phyloP scores from a whole-genome alignment of 768 basidiomycete species.

The Tylopilus sp. region DNA sequence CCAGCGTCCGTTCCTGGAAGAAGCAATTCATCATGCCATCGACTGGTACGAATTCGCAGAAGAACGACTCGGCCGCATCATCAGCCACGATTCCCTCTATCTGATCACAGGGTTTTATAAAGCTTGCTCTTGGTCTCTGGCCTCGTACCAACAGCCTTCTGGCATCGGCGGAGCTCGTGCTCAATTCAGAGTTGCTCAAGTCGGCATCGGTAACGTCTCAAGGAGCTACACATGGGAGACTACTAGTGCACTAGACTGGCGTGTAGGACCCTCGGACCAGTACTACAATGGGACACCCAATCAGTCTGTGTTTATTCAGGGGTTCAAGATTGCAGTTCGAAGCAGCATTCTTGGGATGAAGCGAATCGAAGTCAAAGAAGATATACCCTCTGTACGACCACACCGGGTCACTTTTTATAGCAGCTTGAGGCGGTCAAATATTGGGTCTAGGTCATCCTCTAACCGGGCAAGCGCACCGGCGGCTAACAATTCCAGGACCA shows the following conservation, averaged over 20 bases:
- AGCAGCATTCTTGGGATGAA: background rate
- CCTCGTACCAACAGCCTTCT: background rate
- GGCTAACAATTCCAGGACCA: background rate
- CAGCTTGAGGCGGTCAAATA: background rate
- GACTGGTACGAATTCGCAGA: too few relatives aligned
- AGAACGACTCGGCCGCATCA: too few relatives aligned
- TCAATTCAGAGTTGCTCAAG: background rate
- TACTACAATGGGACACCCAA: background rate
- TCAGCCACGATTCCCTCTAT: background rate
- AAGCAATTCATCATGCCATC: background rate
- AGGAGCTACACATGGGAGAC: background rate
- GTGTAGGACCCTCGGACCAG: background rate
- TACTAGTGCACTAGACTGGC: background rate
- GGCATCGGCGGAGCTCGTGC: background rate
- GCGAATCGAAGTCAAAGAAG: background rate
- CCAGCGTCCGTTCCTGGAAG: background rate
- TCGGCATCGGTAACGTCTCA: background rate
- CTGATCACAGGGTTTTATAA: slow-evolving; percentile 1
- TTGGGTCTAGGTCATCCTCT: background rate
- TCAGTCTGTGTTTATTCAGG: background rate
- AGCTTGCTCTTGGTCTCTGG: background rate
- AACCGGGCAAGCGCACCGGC: background rate
- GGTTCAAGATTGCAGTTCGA: background rate
- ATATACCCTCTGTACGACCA: background rate
- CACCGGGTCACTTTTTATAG: background rate